Percentiles rank a stretch among this genome's conserved stretches.
Conservation (phyloP, 257 asterid genomes). For the Solanum chiquidenum region DNA sequence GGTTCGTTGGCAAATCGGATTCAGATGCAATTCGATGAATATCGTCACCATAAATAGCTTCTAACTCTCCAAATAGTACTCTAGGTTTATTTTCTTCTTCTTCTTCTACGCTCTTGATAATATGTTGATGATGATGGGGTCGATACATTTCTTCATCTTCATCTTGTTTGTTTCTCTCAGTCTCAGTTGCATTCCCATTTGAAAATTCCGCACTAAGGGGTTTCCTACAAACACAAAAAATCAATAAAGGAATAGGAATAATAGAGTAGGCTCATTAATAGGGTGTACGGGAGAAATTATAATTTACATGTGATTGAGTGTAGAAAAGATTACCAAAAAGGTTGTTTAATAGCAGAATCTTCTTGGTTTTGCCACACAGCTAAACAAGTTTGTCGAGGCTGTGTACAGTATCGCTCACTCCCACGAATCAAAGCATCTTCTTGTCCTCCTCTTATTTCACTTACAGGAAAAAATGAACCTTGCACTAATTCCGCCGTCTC, state of each 20-base stretch:
- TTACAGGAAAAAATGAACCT: constrained; percentile 15
- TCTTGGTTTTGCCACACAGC: constrained; percentile 47
- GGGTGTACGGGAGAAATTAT: not conserved
- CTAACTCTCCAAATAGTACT: constrained; percentile 46
- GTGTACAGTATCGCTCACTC: constrained; percentile 28
- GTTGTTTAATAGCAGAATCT: constrained; percentile 39
- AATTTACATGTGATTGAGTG: constrained; percentile 3
- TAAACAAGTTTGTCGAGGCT: constrained; percentile 26
- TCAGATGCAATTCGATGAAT: constrained; percentile 19
- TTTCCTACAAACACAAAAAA: constrained; percentile 39
- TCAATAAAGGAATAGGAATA: not conserved
- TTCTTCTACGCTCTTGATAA: constrained; percentile 7
- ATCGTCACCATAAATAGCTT: constrained; percentile 34
- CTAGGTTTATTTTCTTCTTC: constrained; percentile 3
- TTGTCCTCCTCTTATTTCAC: not conserved
- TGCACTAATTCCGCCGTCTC: not conserved
- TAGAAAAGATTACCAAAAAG: constrained; percentile 32
- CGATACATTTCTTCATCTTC: constrained; percentile 14
- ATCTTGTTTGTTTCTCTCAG: constrained; percentile 22
- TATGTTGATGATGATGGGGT: constrained; percentile 2
- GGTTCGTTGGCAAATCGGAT: not conserved
- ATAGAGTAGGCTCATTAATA: not conserved
- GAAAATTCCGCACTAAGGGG: constrained; percentile 29
- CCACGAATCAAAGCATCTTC: constrained; percentile 30
- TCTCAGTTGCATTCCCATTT: constrained; percentile 21